Evolutionary conservation across 2,329 filamentous ascomycete species (phyloP).

Genomic region (Trichoderma lentiforme): DNA sequence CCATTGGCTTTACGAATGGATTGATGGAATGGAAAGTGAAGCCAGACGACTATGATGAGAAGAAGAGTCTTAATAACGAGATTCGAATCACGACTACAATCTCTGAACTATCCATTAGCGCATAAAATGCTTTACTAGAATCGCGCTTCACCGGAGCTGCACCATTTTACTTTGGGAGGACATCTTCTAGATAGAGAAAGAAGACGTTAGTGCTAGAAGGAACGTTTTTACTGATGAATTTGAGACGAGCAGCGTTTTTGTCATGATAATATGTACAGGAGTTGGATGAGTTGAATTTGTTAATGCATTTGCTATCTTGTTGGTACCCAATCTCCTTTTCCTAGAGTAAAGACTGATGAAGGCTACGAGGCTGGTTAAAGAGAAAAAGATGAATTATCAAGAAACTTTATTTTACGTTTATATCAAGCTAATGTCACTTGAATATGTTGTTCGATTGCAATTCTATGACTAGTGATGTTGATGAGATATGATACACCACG

Average conservation of each 20-base stretch:
- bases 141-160: neutral
- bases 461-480: neutral
- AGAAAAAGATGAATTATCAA: neutral
- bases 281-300: neutral
- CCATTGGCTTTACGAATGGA: neutral
- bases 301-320: neutral
- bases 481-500: neutral
- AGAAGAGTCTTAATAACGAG: neutral
- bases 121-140: neutral
- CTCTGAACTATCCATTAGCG: neutral
- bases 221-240: neutral
- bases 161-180: neutral
- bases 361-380: neutral
- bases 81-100: neutral
- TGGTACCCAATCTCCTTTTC: neutral
- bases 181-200: neutral
- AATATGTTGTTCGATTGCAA: neutral
- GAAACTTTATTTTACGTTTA: neutral
- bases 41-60: neutral
- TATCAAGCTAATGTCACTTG: neutral
- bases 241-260: neutral
- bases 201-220: neutral
- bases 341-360: neutral
- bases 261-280: neutral
- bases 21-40: neutral